phyloP scores from a whole-genome alignment of 176 grass and related monocot genomes.

The Eremochloa ophiuroides region DNA sequence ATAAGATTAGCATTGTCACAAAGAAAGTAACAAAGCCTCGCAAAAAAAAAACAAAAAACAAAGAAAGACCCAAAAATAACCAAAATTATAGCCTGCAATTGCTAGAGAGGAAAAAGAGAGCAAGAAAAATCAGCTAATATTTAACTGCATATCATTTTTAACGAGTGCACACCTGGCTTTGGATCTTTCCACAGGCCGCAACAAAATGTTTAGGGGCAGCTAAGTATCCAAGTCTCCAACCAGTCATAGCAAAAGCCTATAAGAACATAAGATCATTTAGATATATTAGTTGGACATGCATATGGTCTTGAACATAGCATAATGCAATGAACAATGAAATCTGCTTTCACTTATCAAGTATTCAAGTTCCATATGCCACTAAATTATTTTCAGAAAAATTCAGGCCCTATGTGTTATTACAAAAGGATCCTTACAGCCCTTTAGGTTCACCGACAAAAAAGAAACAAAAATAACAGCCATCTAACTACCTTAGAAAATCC shows the following conservation, averaged over 20 bases:
- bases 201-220: slow-evolving; percentile 82
- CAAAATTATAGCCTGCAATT: background rate
- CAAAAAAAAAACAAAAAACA: too few relatives aligned
- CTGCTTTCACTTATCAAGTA: background rate
- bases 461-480: background rate
- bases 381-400: background rate
- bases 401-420: background rate
- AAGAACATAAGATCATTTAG: slow-evolving; percentile 4
- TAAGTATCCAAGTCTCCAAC: slow-evolving; percentile 93
- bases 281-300: background rate
- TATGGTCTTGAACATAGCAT: background rate
- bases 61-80: too few relatives aligned
- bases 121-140: background rate
- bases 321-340: background rate
- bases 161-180: slow-evolving; percentile 61
- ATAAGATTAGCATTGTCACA: background rate
- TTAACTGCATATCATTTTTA: background rate
- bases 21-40: background rate
- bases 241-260: slow-evolving; percentile 98
- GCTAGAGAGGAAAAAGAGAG: background rate
- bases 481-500: slow-evolving; percentile 74
- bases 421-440: background rate
- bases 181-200: slow-evolving; percentile 82
- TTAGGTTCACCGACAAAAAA: background rate
- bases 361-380: background rate